A percentile compares a stretch with the other conserved stretches of the same genome.
Evolutionary conservation across 805 yeast genomes (phyloP).

Genomic region (Saccharomyces eubayanus): DNA sequence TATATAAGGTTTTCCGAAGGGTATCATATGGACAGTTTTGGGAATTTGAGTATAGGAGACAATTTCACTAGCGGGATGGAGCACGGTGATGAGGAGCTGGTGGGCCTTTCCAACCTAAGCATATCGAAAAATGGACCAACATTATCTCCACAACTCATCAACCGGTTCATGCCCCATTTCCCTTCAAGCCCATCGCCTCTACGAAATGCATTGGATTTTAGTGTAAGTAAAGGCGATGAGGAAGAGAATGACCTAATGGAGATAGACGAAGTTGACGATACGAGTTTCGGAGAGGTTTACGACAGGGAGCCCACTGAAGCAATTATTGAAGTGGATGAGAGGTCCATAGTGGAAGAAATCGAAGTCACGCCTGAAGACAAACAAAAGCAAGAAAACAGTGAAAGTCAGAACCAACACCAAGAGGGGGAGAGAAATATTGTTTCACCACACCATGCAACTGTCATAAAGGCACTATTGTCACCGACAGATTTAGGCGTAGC

Average conservation of each 20-base stretch:
- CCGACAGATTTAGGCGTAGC: constrained; percentile 27
- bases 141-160: constrained; percentile 12
- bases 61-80: constrained; percentile 6
- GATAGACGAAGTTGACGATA: not conserved
- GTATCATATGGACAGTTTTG: constrained; percentile 9
- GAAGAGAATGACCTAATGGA: constrained; percentile 1
- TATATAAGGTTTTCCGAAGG: not conserved
- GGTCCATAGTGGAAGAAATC: not conserved
- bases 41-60: constrained; percentile 9
- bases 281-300: not conserved
- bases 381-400: constrained; percentile 1
- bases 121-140: constrained; percentile 6
- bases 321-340: not conserved
- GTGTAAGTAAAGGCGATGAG: constrained; percentile 7
- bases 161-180: constrained; percentile 11
- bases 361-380: not conserved
- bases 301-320: not conserved
- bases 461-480: constrained; percentile 19
- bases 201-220: constrained; percentile 7
- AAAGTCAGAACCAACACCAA: not conserved
- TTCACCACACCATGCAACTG: constrained; percentile 4
- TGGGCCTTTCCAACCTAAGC: constrained; percentile 15
- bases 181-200: constrained; percentile 15
- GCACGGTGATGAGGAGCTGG: constrained; percentile 11
- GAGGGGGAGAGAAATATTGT: constrained; percentile 5